Percentiles rank a stretch among this genome's conserved stretches.
These are phyloP conservation scores for Dryadomyces sulphureus DNA, from an alignment of 2,329 filamentous ascomycete genomes.

Conservation along the genomic window DNA sequence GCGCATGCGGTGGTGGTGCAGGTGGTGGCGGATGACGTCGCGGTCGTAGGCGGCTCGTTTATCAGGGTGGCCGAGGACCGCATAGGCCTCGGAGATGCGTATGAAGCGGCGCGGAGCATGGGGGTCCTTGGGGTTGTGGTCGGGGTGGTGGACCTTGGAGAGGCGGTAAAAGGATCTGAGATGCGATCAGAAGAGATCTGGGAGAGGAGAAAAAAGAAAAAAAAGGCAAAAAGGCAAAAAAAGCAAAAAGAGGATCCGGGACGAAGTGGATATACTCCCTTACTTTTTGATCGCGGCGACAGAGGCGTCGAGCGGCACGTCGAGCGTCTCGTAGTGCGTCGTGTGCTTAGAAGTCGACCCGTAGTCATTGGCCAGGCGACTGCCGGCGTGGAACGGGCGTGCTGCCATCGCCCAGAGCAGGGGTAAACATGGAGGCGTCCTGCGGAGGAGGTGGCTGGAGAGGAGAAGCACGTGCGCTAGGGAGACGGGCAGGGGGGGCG, in stretches of 20 bases:
- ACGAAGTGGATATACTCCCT: conserved; percentile 1
- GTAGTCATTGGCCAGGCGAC: conserved; percentile 11
- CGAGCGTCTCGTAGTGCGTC: conserved; percentile 74
- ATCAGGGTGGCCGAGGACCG: conserved; percentile 53
- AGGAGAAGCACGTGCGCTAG: conserved; percentile 5
- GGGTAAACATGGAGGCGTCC: background rate
- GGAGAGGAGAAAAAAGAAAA: background rate
- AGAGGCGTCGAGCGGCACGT: conserved; percentile 55
- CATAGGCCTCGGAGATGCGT: conserved; percentile 72
- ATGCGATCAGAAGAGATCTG: background rate
- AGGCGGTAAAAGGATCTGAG: conserved; percentile 69
- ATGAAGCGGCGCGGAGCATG: conserved; percentile 62
- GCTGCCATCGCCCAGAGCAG: background rate
- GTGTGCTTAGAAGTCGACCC: conserved; percentile 15
- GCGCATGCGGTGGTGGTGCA: conserved; percentile 14
- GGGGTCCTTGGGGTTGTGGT: conserved; percentile 70
- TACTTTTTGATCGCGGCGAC: conserved; percentile 74
- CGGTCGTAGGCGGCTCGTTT: conserved; percentile 75
- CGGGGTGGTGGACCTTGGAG: conserved; percentile 84
- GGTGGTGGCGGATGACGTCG: conserved; percentile 34
- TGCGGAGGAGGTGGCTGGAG: background rate
- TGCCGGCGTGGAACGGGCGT: conserved; percentile 17
- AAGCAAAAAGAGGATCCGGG: background rate
- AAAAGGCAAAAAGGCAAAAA: background rate
- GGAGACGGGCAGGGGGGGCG: conserved; percentile 12